Evolutionary conservation across 1,284 basidiomycete species (phyloP), one percentile per base, ranked within the genome.

Genomic region (Ceratobasidium theobromae): DNA sequence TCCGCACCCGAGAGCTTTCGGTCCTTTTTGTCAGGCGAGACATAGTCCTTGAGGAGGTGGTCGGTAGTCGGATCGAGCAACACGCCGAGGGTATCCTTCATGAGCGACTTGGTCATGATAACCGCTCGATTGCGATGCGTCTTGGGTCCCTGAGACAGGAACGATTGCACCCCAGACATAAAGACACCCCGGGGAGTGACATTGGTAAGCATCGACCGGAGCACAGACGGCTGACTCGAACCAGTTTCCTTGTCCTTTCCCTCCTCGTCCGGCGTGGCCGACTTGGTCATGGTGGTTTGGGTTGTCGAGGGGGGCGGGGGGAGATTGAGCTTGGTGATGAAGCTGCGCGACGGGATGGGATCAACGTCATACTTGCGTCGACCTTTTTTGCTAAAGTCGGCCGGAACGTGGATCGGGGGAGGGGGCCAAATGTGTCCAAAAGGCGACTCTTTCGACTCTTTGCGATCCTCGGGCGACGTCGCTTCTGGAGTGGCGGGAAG

Each of bases 91-190:
- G 58, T 33, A 25, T 62, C 58, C 48, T 62, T 62, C 58, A 62
- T 62, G 45, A 62, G 33, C 35, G 58, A 23, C 48, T 62, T 62
- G 46, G 58, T 62, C 58, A 62, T 62, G 11, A 62, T 33, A 33
- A 62, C 58, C 46, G 48, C 48, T 8, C 58, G 46, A 21, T 33
- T 46, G 9, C 49, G 49, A 52, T 28, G 30, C 25, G 49, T 32
- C 48, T 52, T 51, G 14, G 23, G 16, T 21, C 23, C 35, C 3
- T 62, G 58, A n/a, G 45, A 2, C 23, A 62, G 35, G 35, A 62
- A 62, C 11, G 32, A 28, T 21, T 62, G 58, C 5, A 62, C 48
- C 33, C 33, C 32, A 21, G 46, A 14, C 33, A 62, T 23, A 27
- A 62, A 62, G n/a, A 43, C 48, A 12, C 21, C 58, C 1, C 58